Conservation (phyloP, 345 rosid species). For the Salix viminalis region DNA sequence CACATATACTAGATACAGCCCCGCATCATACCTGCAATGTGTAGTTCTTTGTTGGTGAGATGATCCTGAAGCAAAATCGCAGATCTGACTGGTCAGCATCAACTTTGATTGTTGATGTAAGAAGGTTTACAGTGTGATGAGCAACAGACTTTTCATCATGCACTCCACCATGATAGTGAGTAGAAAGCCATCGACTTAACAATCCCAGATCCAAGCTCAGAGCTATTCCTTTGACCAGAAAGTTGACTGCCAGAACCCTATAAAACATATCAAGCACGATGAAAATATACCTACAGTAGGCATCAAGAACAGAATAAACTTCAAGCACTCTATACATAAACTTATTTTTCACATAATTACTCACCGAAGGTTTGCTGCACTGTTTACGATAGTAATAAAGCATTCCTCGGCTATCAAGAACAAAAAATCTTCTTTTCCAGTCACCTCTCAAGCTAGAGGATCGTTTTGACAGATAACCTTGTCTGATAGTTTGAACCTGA, state of each 20-base stretch:
- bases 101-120: constrained; percentile 95
- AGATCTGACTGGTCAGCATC: constrained; percentile 98
- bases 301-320: background rate
- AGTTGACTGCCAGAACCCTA: constrained; percentile 75
- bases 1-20: constrained; percentile 20
- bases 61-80: constrained; percentile 97
- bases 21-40: constrained; percentile 81
- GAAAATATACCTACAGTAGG: background rate
- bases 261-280: constrained; percentile 10
- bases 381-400: constrained; percentile 95
- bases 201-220: constrained; percentile 98
- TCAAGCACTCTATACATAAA: constrained; percentile 6
- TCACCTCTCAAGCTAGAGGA: constrained; percentile 96
- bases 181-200: constrained; percentile 93
- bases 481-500: constrained; percentile 97
- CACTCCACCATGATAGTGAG: constrained; percentile 88
- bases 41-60: constrained; percentile 94
- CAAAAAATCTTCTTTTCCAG: constrained; percentile 99
- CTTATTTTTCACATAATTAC: constrained; percentile 25
- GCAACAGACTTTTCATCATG: constrained; percentile 99
- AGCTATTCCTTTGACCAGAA: constrained; percentile 86
- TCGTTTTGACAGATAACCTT: constrained; percentile 96
- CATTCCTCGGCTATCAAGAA: constrained; percentile 99
- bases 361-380: constrained; percentile 79
- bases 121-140: constrained; percentile 97